These are phyloP conservation scores for Nepenthes mirabilis DNA, from an alignment of 148 eudicot genomes.

Conservation along the genomic window DNA sequence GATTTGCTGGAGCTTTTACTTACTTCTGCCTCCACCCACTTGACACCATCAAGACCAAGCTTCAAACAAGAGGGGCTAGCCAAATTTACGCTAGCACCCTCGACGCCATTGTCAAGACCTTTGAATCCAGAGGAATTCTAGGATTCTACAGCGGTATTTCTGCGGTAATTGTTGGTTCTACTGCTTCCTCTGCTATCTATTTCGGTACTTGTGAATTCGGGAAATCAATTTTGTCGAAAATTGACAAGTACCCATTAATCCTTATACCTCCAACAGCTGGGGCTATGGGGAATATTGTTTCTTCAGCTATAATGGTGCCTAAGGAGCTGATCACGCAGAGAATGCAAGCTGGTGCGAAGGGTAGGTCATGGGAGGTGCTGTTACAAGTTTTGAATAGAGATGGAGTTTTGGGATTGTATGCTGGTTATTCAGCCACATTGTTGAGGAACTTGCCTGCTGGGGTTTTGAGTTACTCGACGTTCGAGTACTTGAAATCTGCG, in stretches of 20 bases:
- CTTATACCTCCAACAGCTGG: slow-evolving; percentile 83
- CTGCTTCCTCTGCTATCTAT: slow-evolving; percentile 72
- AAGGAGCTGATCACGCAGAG: slow-evolving; percentile 74
- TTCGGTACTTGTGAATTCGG: slow-evolving; percentile 95
- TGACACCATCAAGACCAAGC: slow-evolving; percentile 81
- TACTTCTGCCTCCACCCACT: slow-evolving; percentile 76
- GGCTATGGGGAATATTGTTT: slow-evolving; percentile 82
- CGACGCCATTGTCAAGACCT: slow-evolving; percentile 65
- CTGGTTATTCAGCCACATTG: slow-evolving; percentile 88
- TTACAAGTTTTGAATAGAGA: slow-evolving; percentile 57
- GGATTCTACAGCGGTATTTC: slow-evolving; percentile 89
- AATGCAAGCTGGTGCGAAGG: slow-evolving; percentile 92
- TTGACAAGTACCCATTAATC: slow-evolving; percentile 38
- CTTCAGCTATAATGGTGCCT: slow-evolving; percentile 91
- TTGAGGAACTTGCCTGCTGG: slow-evolving; percentile 89
- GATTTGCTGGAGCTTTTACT: slow-evolving; percentile 81
- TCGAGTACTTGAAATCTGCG: slow-evolving; percentile 84
- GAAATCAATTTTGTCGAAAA: slow-evolving; percentile 55
- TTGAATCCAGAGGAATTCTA: slow-evolving; percentile 47
- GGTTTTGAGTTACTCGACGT: slow-evolving; percentile 83
- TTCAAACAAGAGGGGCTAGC: slow-evolving; percentile 77
- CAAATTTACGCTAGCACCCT: slow-evolving; percentile 53
- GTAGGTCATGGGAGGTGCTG: slow-evolving; percentile 81
- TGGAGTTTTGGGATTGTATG: slow-evolving; percentile 72
- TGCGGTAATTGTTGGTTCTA: slow-evolving; percentile 76